Conservation (phyloP, 106 monocot species). For the Acorus gramineus region DNA sequence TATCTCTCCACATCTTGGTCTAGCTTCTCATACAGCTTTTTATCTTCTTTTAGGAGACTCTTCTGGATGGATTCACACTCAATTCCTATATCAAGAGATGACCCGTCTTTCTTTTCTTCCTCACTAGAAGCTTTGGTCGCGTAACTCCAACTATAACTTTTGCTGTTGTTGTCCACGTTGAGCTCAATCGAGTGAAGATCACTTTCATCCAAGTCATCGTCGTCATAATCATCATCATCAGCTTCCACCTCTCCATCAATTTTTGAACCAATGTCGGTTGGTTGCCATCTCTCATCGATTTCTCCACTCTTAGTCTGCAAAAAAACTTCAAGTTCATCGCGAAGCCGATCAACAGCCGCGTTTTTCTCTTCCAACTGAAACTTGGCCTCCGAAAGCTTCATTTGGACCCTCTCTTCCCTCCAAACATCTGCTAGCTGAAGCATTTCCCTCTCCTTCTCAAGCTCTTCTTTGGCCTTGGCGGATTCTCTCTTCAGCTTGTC, state of each 20-base stretch:
- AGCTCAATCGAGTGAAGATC: slow-evolving; percentile 79
- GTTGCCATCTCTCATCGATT: no score
- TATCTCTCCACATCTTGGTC: slow-evolving; percentile 45
- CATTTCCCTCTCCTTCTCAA: slow-evolving; percentile 72
- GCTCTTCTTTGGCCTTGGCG: slow-evolving; percentile 36
- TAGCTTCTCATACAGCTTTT: slow-evolving; percentile 1
- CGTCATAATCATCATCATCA: slow-evolving; percentile 17
- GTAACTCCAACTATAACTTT: slow-evolving; percentile 42
- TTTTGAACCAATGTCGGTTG: no score
- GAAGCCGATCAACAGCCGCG: slow-evolving; percentile 51
- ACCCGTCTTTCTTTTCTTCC: neutral
- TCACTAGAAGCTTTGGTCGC: slow-evolving; percentile 3
- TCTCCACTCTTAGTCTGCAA: slow-evolving; percentile 2
- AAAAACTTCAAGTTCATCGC: slow-evolving; percentile 57
- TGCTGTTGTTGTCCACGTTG: slow-evolving; percentile 40
- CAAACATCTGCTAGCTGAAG: slow-evolving; percentile 74
- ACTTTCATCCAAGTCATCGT: slow-evolving; percentile 30
- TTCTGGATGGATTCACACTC: neutral
- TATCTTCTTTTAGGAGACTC: neutral
- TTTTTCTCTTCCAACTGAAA: slow-evolving; percentile 74
- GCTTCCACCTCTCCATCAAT: slow-evolving; percentile 6
- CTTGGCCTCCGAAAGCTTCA: slow-evolving; percentile 74
- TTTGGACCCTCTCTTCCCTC: slow-evolving; percentile 74
- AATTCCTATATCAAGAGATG: neutral
- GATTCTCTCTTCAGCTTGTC: slow-evolving; percentile 48